Evolutionary conservation across 1,139 yeast species (phyloP), one percentile per base, ranked within the genome.

Genomic region (Meyerozyma carpophila): DNA sequence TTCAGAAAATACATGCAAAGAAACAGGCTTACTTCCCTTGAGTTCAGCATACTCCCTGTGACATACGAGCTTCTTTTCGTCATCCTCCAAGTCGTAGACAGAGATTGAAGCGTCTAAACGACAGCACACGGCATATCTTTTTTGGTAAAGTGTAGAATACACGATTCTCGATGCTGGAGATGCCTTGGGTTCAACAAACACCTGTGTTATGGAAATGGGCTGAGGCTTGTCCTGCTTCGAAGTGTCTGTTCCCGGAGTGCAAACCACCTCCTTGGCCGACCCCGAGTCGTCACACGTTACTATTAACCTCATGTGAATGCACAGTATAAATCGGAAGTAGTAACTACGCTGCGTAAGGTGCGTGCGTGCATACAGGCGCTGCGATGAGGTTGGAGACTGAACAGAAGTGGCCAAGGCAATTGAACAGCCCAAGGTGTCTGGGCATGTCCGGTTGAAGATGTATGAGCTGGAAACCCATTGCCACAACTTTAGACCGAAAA

Each of bases 181-280:
- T 25, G 57, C 47, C 10, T 61, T 56, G 7, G 65, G 76, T 41
- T 68, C 69, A 8, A 59, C 55, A 41, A 74, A 65, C 43, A 66
- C 68, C 37, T 70, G 64, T 41, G 59, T 69, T 20, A 78, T 61
- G 32, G 74, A 63, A 40, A 66, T 68, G 2, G 86, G 84, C 50
- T 79, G 82, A n/a, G 61, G 57, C 1, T 78, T 82, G 42, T 73
- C 76, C 54, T 79, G 77, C 43, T 71, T 70, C 5, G 91, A 82
- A 5, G 91, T 84, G 53, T 85, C 89, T 0, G 88, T 81, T 0
- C 89, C 89, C 45, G 71, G 66, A 32, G 64, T 57, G 51, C 84
- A 83, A 5, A 69, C 55, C 10, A 83, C 66, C 55, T 82, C 86
- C 57, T 79, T 80, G 38, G 79, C 57, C 6, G 73, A 63, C 2